These are phyloP conservation scores for Aspergillus sp. DNA, from an alignment of 2,329 filamentous ascomycete genomes.

Conservation along the genomic window DNA sequence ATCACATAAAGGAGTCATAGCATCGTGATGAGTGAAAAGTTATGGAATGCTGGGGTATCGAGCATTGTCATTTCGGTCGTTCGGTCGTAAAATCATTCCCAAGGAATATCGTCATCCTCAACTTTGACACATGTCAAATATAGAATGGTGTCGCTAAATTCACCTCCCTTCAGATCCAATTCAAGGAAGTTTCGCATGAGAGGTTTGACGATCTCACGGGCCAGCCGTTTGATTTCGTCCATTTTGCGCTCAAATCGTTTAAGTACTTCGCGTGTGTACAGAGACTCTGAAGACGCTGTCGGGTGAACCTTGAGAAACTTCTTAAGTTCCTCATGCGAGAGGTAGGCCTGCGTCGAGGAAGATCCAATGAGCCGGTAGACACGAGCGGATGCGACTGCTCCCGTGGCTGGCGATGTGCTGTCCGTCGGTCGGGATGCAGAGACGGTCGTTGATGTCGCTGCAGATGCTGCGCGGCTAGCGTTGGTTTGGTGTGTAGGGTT, in stretches of 20 bases:
- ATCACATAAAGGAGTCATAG: slow-evolving; percentile 7
- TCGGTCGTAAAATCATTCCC: slow-evolving; percentile 44
- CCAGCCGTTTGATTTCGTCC: slow-evolving; percentile 83
- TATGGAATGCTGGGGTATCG: slow-evolving; percentile 16
- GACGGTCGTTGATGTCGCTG: slow-evolving; percentile 13
- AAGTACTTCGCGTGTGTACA: slow-evolving; percentile 85
- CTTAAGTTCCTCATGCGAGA: slow-evolving; percentile 85
- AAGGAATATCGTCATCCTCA: slow-evolving; percentile 63
- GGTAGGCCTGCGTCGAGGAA: slow-evolving; percentile 61
- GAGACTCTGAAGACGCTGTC: slow-evolving; percentile 50
- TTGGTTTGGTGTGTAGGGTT: slow-evolving; percentile 10
- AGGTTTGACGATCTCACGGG: slow-evolving; percentile 77
- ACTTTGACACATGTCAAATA: slow-evolving; percentile 67
- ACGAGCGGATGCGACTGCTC: slow-evolving; percentile 53
- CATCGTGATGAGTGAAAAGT: slow-evolving; percentile 6
- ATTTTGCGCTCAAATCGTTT: slow-evolving; percentile 81
- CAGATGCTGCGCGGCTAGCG: slow-evolving; percentile 13
- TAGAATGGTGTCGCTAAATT: slow-evolving; percentile 46
- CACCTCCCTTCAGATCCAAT: slow-evolving; percentile 61
- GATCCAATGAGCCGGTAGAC: slow-evolving; percentile 76
- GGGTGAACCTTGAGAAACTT: slow-evolving; percentile 81
- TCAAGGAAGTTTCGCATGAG: slow-evolving; percentile 84
- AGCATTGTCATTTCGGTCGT: slow-evolving; percentile 8
- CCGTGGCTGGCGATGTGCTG: slow-evolving; percentile 22
- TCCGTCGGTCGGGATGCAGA: slow-evolving; percentile 19